Percentiles rank a stretch among this genome's conserved stretches.
Conservation (phyloP, 306 rosid genomes). For the Carpinus viminea region DNA sequence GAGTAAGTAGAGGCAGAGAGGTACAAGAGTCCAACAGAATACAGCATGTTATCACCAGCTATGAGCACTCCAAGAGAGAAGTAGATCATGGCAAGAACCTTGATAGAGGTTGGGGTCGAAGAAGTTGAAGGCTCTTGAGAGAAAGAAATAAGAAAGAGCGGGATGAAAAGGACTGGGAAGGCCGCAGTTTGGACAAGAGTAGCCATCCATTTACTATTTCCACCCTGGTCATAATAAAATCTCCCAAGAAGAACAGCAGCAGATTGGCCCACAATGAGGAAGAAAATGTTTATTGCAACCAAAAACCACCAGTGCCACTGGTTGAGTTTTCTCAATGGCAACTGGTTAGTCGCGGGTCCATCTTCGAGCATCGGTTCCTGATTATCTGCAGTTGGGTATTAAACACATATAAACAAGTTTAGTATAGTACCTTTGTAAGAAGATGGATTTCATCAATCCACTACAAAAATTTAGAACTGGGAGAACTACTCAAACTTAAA, state of each 20-base stretch:
- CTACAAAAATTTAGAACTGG: background rate
- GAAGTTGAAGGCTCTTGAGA: constrained; percentile 41
- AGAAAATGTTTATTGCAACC: constrained; percentile 58
- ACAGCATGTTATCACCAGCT: constrained; percentile 81
- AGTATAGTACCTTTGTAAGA: background rate
- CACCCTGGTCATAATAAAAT: constrained; percentile 85
- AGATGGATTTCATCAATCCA: background rate
- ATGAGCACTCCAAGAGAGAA: constrained; percentile 59
- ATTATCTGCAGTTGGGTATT: constrained; percentile 42
- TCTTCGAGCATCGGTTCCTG: constrained; percentile 50
- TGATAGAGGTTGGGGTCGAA: constrained; percentile 36
- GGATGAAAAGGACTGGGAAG: constrained; percentile 68
- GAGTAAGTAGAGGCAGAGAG: constrained; percentile 93
- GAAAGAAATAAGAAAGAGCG: constrained; percentile 53
- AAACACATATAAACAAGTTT: background rate
- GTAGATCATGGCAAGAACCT: constrained; percentile 43
- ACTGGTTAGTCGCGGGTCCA: constrained; percentile 27
- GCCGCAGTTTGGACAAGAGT: constrained; percentile 87
- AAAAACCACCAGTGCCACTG: constrained; percentile 92
- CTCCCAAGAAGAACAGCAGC: constrained; percentile 87
- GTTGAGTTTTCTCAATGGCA: constrained; percentile 45
- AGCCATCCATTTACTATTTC: constrained; percentile 92
- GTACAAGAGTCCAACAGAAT: constrained; percentile 77
- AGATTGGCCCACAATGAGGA: constrained; percentile 75
- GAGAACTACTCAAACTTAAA: background rate